Conservation (phyloP, 2,329 filamentous ascomycete genomes). For the Aureobasidium sp. region DNA sequence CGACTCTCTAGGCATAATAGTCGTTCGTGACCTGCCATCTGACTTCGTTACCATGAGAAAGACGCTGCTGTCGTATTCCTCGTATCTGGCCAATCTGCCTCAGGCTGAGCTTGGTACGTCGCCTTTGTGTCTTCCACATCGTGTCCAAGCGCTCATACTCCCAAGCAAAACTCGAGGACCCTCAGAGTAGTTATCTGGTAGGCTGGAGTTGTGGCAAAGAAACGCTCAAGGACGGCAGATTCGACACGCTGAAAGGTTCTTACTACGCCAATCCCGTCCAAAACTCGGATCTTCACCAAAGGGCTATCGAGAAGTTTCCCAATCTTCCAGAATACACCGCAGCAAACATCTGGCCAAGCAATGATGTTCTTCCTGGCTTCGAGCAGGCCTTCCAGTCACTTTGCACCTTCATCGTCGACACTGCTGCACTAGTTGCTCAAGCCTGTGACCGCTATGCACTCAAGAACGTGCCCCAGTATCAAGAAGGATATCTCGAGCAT, state of each 20-base stretch:
- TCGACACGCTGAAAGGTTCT: constrained; percentile 74
- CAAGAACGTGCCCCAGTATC: constrained; percentile 70
- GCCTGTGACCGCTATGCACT: constrained; percentile 83
- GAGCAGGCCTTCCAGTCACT: constrained; percentile 64
- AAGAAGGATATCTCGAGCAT: constrained; percentile 70
- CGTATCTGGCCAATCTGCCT: constrained; percentile 78
- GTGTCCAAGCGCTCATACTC: background rate
- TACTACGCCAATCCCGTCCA: constrained; percentile 69
- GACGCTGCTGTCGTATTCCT: constrained; percentile 74
- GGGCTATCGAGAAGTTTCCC: constrained; percentile 47
- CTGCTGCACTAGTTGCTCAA: constrained; percentile 78
- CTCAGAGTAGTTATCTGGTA: constrained; percentile 52
- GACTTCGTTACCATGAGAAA: constrained; percentile 66
- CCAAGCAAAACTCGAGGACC: constrained; percentile 41
- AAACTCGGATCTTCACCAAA: constrained; percentile 54
- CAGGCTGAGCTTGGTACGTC: constrained; percentile 60
- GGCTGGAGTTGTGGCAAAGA: constrained; percentile 80
- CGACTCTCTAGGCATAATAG: constrained; percentile 80
- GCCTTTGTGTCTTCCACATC: background rate
- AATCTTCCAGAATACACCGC: constrained; percentile 83
- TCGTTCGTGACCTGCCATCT: constrained; percentile 78
- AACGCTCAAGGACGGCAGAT: constrained; percentile 67
- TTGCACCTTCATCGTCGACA: constrained; percentile 80
- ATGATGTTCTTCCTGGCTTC: constrained; percentile 67
- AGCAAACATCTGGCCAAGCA: constrained; percentile 79